Evolutionary conservation across 345 rosid species (phyloP).

Genomic region (Alliaria petiolata): DNA sequence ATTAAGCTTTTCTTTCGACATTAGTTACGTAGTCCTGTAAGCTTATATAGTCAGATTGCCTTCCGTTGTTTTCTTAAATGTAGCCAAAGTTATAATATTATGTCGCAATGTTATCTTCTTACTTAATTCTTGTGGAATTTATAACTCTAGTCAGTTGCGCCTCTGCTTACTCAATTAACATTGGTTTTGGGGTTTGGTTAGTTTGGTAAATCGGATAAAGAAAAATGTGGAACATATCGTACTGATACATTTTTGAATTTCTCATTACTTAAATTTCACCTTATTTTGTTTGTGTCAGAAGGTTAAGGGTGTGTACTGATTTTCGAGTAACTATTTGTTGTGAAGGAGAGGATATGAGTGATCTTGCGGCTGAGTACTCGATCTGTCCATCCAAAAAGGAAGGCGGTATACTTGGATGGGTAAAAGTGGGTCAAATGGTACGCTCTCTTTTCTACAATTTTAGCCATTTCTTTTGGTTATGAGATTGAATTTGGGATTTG

Average conservation of each 20-base stretch:
- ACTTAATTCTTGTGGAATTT: background rate
- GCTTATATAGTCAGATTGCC: background rate
- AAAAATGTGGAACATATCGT: background rate
- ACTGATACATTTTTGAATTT: background rate
- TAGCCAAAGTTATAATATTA: background rate
- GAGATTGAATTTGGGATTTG: no score
- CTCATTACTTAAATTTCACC: no score
- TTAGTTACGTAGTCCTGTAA: background rate
- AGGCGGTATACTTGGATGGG: slow-evolving; percentile 98
- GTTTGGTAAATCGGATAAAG: no score
- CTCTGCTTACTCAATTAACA: no score
- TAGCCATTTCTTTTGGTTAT: background rate
- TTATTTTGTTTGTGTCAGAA: background rate
- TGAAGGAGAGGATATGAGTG: slow-evolving; percentile 91
- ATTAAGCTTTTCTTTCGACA: background rate
- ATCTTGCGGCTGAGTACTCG: slow-evolving; percentile 79
- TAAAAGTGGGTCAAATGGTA: slow-evolving; percentile 87
- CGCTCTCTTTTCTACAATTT: slow-evolving; percentile 1
- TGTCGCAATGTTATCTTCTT: background rate
- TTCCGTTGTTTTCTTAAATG: background rate
- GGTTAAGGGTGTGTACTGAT: background rate
- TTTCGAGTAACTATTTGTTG: slow-evolving; percentile 9
- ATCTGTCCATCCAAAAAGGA: slow-evolving; percentile 78
- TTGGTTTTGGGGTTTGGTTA: no score
- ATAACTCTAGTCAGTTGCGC: background rate